Evolutionary conservation across 352 stramenopile species (phyloP), one percentile per base, ranked within the genome.

Genomic region (Blastocystis hominis): DNA sequence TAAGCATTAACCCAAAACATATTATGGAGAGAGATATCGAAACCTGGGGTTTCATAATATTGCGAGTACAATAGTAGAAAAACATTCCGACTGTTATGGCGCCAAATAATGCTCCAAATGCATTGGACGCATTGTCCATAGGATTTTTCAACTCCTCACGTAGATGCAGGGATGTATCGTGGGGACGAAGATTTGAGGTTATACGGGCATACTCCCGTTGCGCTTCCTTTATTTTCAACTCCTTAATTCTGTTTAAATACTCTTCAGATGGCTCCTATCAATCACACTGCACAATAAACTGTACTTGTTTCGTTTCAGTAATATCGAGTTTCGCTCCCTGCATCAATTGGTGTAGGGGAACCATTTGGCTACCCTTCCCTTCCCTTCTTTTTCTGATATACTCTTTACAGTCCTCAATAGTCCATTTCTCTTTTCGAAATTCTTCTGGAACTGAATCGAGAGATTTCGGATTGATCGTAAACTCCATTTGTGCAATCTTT

Each of bases 71-170:
- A 20, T 76, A 76, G 66, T 76, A 76, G 15, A 76, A 42, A n/a
- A 42, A 42, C 10, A 76, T 56, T 13, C 66, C 66, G 38, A 76
- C 42, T 5, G 66, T 76, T 15, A 76, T 56, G 15, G 66, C 66
- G 40, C 34, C 66, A 36, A 76, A 6, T 7, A 76, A 17, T 6
- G 66, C 66, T 6, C 24, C 38, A 15, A 76, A 15, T 3, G 66
- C 66, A 3, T 76, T 76, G 38, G 53, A n/a, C 17, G 66, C 66
- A 55, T 30, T 76, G 46, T 76, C 66, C 66, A 76, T 76, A 2
- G 66, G 66, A 30, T 76, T 76, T 13, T 47, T 76, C 66, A 76
- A 47, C 66, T 42, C 66, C 66, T 76, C 24, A 53, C 36, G 15
- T 6, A 76, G 0, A 30, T 76, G 66, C 5, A 76, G 46, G 3